Evolutionary conservation across 768 basidiomycete species (phyloP), one percentile per base, ranked within the genome.

Genomic region (Serendipita vermifera): DNA sequence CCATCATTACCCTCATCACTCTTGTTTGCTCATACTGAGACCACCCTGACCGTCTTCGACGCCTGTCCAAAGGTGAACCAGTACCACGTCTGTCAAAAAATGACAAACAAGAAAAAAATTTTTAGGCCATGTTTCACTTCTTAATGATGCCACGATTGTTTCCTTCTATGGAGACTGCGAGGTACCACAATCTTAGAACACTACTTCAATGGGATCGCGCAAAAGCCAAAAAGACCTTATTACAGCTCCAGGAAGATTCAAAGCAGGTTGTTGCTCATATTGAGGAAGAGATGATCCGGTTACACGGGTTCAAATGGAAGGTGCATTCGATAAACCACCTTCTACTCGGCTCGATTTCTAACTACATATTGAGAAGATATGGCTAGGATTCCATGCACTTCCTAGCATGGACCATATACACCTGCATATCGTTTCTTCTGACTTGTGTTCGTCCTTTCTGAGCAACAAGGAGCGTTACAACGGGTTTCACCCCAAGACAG

Each of bases 401-500:
- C 87, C 86, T 11, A 91, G 89, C 22, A 84, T 94, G 85, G 76
- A 78, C 58, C 87, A 90, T 65, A 58, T 91, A 2, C 87, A 96
- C 64, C 67, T 94, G 7, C 91, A 96, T 64, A 79, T 96, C 55
- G 69, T 96, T 33, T 91, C 90, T 3, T 74, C 78, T 3, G 91
- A 96, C 64, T 65, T 91, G 33, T 74, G 74, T 55, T 82, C 83
- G 0, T 74, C 78, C 6, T 70, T 69, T 54, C 68, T 93, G 73
- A 93, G 91, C 70, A 77, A 73, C 56, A 96, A 93, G 72, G 86
- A 84, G 64, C 92, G 94, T 61, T 86, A 89, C 69, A 92, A 93
- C 63, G 85, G 87, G 3, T 96, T 93, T 69, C 83, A 86, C 63
- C 91, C 90, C 0, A 78, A 78, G 51, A 72, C 77, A 20, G 89